Conservation (phyloP, 331 rosid species). For the Malus hybrid region DNA sequence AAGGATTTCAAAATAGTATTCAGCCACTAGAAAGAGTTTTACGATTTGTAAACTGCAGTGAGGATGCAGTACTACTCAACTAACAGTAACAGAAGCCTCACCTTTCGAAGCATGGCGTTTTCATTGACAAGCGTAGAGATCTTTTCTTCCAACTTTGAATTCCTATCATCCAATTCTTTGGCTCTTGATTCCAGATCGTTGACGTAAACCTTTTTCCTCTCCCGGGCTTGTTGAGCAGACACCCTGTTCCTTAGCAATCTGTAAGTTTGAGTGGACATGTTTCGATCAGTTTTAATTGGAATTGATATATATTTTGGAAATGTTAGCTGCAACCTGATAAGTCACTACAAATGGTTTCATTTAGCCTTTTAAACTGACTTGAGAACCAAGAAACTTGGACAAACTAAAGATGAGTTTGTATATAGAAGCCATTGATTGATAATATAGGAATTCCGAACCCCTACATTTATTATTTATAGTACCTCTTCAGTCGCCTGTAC, state of each 20-base stretch:
- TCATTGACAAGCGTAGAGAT: slow-evolving; percentile 63
- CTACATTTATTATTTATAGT: not conserved
- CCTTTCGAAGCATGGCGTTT: slow-evolving; percentile 68
- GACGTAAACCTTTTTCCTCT: slow-evolving; percentile 63
- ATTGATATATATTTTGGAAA: not conserved
- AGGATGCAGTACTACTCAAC: not conserved
- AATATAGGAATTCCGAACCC: not conserved
- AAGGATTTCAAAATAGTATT: not conserved
- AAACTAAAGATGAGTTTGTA: not conserved
- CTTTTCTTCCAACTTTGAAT: slow-evolving; percentile 49
- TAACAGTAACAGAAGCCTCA: not conserved
- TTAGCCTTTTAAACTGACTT: not conserved
- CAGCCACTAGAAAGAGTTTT: not conserved
- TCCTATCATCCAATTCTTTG: slow-evolving; percentile 41
- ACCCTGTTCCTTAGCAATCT: slow-evolving; percentile 68
- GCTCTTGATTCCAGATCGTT: slow-evolving; percentile 63
- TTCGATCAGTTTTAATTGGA: not conserved
- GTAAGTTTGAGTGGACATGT: not conserved
- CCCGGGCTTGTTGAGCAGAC: slow-evolving; percentile 78
- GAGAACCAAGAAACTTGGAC: not conserved
- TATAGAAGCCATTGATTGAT: not conserved
- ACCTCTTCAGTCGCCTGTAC: slow-evolving; percentile 63
- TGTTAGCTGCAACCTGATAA: not conserved
- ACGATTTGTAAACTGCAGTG: not conserved
- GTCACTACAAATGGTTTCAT: not conserved